These are phyloP conservation scores for Fermentozyma sake DNA, from an alignment of 1,139 yeast genomes.

Conservation along the genomic window DNA sequence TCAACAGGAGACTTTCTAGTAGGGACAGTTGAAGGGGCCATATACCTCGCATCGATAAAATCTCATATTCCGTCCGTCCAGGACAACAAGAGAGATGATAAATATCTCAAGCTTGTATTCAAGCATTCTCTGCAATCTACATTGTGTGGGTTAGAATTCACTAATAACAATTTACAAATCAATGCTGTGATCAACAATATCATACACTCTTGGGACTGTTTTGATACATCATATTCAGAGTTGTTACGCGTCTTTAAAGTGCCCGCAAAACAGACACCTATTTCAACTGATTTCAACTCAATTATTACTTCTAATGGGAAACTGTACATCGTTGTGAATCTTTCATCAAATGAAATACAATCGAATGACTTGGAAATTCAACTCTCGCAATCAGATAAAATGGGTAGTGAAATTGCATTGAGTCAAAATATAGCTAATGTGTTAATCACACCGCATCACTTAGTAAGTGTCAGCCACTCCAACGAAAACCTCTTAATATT, in stretches of 20 bases:
- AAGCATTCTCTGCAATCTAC: constrained; percentile 12
- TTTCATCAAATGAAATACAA: constrained; percentile 14
- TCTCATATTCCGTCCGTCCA: constrained; percentile 16
- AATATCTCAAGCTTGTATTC: constrained; percentile 27
- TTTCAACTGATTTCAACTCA: constrained; percentile 6
- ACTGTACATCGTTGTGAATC: constrained; percentile 14
- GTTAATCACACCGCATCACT: constrained; percentile 11
- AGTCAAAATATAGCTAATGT: constrained; percentile 2
- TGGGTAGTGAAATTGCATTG: constrained; percentile 7
- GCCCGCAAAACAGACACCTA: constrained; percentile 16
- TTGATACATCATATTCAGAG: constrained; percentile 27
- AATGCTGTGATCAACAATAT: constrained; percentile 26
- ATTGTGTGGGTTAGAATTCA: constrained; percentile 17
- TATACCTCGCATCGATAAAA: constrained; percentile 27
- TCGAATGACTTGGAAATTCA: constrained; percentile 27
- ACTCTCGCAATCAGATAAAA: constrained; percentile 15
- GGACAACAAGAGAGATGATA: constrained; percentile 36
- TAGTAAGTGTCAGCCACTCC: constrained; percentile 6
- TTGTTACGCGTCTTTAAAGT: constrained; percentile 27
- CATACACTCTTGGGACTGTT: constrained; percentile 32
- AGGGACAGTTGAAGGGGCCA: constrained; percentile 25
- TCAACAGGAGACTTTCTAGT: constrained; percentile 27
- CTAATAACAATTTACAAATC: constrained; percentile 23
- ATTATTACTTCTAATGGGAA: constrained; percentile 12
- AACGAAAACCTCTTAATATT: constrained; percentile 8